Conservation (phyloP, 225 moss, liverwort and hornwort genomes). For the Physcomitrium patens region DNA sequence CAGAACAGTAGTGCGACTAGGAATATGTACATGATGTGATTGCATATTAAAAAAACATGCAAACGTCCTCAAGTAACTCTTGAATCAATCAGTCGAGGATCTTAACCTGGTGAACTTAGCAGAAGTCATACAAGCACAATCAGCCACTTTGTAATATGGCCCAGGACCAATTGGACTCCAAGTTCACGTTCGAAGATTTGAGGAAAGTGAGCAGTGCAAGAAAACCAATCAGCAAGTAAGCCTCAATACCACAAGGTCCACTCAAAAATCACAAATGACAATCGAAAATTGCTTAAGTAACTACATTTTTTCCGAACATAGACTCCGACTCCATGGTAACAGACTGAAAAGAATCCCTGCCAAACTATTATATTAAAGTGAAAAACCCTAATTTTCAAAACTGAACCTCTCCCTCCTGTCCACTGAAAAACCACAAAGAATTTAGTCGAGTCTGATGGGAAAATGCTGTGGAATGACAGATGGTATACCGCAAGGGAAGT, state of each 20-base stretch:
- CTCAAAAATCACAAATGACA: not conserved
- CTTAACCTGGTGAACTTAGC: not conserved
- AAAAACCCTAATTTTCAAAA: no score
- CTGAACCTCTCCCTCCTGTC: not conserved
- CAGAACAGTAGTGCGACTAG: no score
- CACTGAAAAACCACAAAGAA: slow-evolving; percentile 5
- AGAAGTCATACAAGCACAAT: not conserved
- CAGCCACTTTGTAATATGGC: slow-evolving; percentile 23
- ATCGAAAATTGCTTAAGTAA: no score
- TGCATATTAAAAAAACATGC: not conserved
- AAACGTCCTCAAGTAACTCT: not conserved
- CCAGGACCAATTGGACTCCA: slow-evolving; percentile 11
- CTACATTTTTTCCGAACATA: no score
- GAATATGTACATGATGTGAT: no score
- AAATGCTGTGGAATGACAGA: slow-evolving; percentile 32
- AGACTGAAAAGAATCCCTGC: no score
- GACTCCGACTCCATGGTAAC: no score
- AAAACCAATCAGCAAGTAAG: slow-evolving; percentile 53
- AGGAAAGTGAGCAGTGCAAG: slow-evolving; percentile 48
- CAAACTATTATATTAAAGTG: no score
- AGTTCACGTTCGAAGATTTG: slow-evolving; percentile 42
- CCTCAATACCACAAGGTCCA: not conserved
- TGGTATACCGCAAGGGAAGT: slow-evolving; percentile 69
- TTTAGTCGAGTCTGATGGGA: not conserved
- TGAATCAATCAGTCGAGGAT: not conserved